A percentile compares a stretch with the other conserved stretches of the same genome.
These are phyloP conservation scores for Mimosa pudica DNA, from an alignment of 306 rosid species.

Conservation along the genomic window DNA sequence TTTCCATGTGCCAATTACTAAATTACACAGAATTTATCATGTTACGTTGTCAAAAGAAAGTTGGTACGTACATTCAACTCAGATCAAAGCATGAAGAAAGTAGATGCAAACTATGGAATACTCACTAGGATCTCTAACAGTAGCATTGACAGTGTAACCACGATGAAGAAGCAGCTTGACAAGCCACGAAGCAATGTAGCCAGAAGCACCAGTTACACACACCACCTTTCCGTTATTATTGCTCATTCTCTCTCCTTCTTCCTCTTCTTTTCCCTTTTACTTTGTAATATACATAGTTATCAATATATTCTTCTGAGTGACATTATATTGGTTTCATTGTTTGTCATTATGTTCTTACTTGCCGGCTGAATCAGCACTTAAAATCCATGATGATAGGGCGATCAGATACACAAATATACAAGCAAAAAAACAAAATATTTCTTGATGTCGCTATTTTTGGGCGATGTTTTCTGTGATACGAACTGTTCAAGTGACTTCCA, in stretches of 20 bases:
- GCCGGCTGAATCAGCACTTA: not conserved
- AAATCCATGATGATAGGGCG: no score
- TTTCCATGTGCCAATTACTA: no score
- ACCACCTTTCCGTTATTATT: not conserved
- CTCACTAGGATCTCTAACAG: constrained; percentile 5
- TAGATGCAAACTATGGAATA: not conserved
- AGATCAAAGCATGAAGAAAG: not conserved
- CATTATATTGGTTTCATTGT: not conserved
- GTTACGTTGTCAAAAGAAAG: not conserved
- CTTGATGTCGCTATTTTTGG: not conserved
- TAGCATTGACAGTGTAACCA: constrained; percentile 13
- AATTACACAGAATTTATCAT: no score
- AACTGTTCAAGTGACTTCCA: no score
- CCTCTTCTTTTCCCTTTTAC: not conserved
- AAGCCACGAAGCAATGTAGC: constrained; percentile 12
- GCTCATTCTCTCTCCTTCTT: constrained; percentile 29
- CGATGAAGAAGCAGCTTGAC: constrained; percentile 15
- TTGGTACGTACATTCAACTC: not conserved
- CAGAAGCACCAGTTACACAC: constrained; percentile 5
- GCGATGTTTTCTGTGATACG: not conserved
- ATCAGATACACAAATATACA: no score
- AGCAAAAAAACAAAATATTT: no score
- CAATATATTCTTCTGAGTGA: not conserved
- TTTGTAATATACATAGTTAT: not conserved
- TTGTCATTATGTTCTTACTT: not conserved